phyloP scores from a whole-genome alignment of 495 filamentous ascomycete genomes.

The Monascus purpureus region DNA sequence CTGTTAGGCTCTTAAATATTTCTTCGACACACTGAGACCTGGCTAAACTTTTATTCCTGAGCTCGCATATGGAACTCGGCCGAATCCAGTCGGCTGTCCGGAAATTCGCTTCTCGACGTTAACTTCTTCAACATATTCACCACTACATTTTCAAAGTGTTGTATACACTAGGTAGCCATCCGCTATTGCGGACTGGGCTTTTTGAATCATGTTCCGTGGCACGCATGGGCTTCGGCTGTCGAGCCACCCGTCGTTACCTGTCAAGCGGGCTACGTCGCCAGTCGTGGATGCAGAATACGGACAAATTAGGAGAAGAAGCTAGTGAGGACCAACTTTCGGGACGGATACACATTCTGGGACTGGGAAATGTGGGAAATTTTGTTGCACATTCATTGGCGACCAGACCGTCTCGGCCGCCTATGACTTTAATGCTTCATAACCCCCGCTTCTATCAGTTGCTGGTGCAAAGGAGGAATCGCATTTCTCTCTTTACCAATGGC shows the following conservation, averaged over 20 bases:
- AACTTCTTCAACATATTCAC: conserved; percentile 5
- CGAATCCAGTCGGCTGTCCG: neutral
- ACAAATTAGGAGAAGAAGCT: conserved; percentile 11
- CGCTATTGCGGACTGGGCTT: conserved; percentile 23
- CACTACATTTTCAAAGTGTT: conserved; percentile 19
- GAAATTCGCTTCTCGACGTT: conserved; percentile 1
- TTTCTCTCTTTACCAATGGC: conserved; percentile 21
- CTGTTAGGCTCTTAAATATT: no score
- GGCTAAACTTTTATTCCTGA: no score
- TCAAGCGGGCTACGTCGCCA: conserved; percentile 5
- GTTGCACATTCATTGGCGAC: conserved; percentile 45
- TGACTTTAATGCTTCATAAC: conserved; percentile 42
- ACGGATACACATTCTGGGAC: conserved; percentile 45
- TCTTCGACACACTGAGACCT: no score
- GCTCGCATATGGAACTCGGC: no score
- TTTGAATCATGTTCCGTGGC: conserved; percentile 7
- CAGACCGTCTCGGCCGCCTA: conserved; percentile 41
- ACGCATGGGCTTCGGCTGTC: neutral
- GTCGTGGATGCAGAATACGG: conserved; percentile 18
- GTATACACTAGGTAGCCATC: conserved; percentile 19
- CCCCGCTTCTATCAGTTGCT: conserved; percentile 14
- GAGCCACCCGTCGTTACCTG: conserved; percentile 5
- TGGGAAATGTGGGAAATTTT: conserved; percentile 45
- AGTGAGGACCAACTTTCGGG: conserved; percentile 18
- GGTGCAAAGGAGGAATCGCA: conserved; percentile 13